These are phyloP conservation scores for Gyromitra esculenta DNA, from an alignment of 2,329 filamentous ascomycete genomes.

Conservation along the genomic window DNA sequence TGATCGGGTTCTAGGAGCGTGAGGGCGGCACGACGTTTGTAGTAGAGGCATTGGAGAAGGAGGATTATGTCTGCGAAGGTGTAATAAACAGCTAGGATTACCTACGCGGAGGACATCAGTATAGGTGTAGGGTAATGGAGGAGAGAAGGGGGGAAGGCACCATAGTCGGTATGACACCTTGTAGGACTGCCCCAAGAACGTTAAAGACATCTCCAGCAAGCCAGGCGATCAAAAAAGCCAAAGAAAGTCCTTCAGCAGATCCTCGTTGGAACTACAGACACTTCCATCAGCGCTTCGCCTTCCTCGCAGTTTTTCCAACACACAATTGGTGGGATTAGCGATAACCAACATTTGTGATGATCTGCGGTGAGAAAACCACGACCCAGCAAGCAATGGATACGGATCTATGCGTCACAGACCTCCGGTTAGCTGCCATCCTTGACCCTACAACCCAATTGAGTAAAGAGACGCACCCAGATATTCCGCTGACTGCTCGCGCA, in stretches of 20 bases:
- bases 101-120: conserved; percentile 62
- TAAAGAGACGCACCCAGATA: conserved; percentile 73
- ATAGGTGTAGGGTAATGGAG: conserved; percentile 6
- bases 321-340: background rate
- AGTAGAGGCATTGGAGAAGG: conserved; percentile 91
- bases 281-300: background rate
- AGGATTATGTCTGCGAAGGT: conserved; percentile 91
- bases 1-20: conserved; percentile 62
- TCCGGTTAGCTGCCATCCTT: conserved; percentile 2
- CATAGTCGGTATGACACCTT: conserved; percentile 94
- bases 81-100: conserved; percentile 93
- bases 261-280: conserved; percentile 72
- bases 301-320: conserved; percentile 1
- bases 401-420: conserved; percentile 68
- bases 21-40: conserved; percentile 66
- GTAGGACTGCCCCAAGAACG: conserved; percentile 88
- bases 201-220: conserved; percentile 95
- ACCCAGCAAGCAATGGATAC: conserved; percentile 98
- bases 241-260: conserved; percentile 86
- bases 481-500: conserved; percentile 89
- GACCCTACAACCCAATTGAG: background rate
- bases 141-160: conserved; percentile 61
- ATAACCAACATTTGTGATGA: conserved; percentile 76
- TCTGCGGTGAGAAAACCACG: conserved; percentile 96
- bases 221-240: conserved; percentile 94